A percentile compares a stretch with the other conserved stretches of the same genome.
Evolutionary conservation across 2,329 filamentous ascomycete genomes (phyloP).

Genomic region (Paecilomyces variotii): DNA sequence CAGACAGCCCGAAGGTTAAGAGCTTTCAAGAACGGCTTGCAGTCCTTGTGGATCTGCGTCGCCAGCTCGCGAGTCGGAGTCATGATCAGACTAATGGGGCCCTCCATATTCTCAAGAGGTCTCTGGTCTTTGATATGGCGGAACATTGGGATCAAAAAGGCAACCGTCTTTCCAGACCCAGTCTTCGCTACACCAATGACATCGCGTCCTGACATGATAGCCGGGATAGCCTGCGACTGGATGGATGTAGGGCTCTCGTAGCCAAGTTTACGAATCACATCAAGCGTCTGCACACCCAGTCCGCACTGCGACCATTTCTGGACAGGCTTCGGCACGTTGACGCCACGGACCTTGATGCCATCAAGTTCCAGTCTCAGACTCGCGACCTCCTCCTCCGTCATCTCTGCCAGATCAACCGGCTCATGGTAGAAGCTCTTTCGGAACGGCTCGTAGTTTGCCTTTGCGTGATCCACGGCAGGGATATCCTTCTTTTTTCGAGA

Average conservation of each 20-base stretch:
- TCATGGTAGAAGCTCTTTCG: constrained; percentile 94
- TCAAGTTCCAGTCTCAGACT: constrained; percentile 81
- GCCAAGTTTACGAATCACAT: constrained; percentile 71
- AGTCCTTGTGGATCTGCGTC: constrained; percentile 87
- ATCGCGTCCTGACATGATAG: constrained; percentile 92
- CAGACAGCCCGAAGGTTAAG: constrained; percentile 80
- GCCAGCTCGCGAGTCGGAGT: constrained; percentile 91
- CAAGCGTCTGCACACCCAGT: constrained; percentile 74
- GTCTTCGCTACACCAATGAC: constrained; percentile 96
- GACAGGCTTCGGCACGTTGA: constrained; percentile 85
- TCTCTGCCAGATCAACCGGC: constrained; percentile 69
- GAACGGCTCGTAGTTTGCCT: constrained; percentile 76
- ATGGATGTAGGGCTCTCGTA: constrained; percentile 90
- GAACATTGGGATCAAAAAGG: constrained; percentile 94
- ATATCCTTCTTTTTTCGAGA: constrained; percentile 91
- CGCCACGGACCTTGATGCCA: constrained; percentile 86
- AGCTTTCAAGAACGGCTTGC: constrained; percentile 86
- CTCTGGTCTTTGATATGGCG: constrained; percentile 93
- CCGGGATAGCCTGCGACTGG: constrained; percentile 87
- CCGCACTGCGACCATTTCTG: constrained; percentile 96
- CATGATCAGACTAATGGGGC: constrained; percentile 81
- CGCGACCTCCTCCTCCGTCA: constrained; percentile 77
- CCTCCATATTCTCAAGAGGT: constrained; percentile 72
- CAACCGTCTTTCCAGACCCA: constrained; percentile 93
- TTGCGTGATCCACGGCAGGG: constrained; percentile 77